Evolutionary conservation across 2,329 filamentous ascomycete genomes (phyloP).

Genomic region (Moelleriella libera): DNA sequence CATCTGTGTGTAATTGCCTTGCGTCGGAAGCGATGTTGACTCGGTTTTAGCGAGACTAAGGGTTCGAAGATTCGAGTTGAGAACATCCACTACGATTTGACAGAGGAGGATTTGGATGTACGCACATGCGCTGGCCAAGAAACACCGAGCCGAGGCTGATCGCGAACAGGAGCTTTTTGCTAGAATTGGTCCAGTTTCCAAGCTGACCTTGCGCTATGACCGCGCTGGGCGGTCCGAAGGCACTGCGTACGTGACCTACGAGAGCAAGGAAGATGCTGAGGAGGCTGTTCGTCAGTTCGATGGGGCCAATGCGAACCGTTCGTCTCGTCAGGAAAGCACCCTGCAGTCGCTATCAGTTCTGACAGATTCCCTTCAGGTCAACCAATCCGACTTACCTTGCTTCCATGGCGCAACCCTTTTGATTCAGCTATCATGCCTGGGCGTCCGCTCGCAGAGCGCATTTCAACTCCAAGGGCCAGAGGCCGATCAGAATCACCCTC

Average conservation of each 20-base stretch:
- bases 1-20: neutral
- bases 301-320: constrained; percentile 77
- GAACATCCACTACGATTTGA: constrained; percentile 86
- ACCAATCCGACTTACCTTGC: constrained; percentile 60
- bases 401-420: constrained; percentile 45
- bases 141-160: constrained; percentile 10
- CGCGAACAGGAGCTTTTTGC: constrained; percentile 57
- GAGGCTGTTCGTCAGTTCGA: constrained; percentile 70
- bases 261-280: constrained; percentile 53
- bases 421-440: constrained; percentile 40
- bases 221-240: constrained; percentile 80
- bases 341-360: neutral
- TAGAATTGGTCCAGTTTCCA: constrained; percentile 58
- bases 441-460: constrained; percentile 45
- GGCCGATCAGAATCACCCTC: constrained; percentile 48
- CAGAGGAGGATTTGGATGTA: constrained; percentile 70
- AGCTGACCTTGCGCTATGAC: constrained; percentile 66
- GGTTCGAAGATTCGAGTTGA: constrained; percentile 69
- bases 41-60: constrained; percentile 27
- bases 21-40: neutral
- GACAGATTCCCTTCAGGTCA: constrained; percentile 39
- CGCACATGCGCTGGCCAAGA: constrained; percentile 3
- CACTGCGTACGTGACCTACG: constrained; percentile 71
- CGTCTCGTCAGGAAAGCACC: neutral
- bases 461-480: constrained; percentile 38